These are phyloP conservation scores for Alectoria sarmentosa DNA, from an alignment of 495 filamentous ascomycete species.

Conservation along the genomic window DNA sequence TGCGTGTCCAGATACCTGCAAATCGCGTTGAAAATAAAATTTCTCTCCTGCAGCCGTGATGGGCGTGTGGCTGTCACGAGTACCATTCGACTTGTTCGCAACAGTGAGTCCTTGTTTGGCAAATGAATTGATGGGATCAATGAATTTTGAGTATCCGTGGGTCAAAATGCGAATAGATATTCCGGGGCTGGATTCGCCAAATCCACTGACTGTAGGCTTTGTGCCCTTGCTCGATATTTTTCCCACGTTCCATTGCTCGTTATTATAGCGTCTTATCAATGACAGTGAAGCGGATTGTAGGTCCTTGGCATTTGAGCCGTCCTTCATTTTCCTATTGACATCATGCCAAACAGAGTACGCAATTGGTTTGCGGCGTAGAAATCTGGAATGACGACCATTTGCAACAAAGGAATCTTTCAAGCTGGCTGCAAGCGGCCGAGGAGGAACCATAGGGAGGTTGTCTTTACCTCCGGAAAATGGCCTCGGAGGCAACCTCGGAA, in stretches of 20 bases:
- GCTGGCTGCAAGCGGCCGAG: background rate
- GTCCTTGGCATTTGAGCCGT: background rate
- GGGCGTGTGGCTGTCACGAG: background rate
- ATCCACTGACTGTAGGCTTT: conserved; percentile 37
- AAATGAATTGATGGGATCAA: background rate
- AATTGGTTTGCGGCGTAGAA: background rate
- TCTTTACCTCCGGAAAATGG: conserved; percentile 2
- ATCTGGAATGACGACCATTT: background rate
- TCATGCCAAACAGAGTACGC: background rate
- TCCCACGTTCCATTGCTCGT: conserved; percentile 86
- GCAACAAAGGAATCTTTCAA: background rate
- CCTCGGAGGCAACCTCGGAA: conserved; percentile 32
- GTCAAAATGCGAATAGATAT: conserved; percentile 57
- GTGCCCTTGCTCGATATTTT: conserved; percentile 48
- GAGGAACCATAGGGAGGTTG: conserved; percentile 26
- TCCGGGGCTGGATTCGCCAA: conserved; percentile 21
- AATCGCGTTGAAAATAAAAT: conserved; percentile 8
- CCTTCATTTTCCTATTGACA: background rate
- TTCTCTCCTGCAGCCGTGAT: background rate
- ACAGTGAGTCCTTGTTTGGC: background rate
- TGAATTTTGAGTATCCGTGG: conserved; percentile 55
- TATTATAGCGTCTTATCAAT: conserved; percentile 80
- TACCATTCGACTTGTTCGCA: background rate
- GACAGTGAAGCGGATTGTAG: conserved; percentile 53
- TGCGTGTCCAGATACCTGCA: conserved; percentile 4